A percentile compares a stretch with the other conserved stretches of the same genome.
Evolutionary conservation across 495 filamentous ascomycete genomes (phyloP).

Genomic region (Trypethelium eluteriae): DNA sequence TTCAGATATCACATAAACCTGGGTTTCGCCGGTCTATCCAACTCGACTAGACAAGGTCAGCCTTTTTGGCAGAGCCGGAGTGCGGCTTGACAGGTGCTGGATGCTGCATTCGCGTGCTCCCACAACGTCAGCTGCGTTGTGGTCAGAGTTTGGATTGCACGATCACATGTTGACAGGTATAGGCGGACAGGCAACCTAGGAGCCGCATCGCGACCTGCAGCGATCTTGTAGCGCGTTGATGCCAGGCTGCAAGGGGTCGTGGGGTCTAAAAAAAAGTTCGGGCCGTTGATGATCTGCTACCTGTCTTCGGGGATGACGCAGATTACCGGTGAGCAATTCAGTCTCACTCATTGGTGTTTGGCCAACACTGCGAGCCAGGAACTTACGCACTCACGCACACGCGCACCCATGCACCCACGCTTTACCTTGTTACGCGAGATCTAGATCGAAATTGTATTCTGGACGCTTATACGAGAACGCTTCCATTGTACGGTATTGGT

Average conservation of each 20-base stretch:
- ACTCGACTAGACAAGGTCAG: background rate
- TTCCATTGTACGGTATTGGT: background rate
- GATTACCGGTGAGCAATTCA: background rate
- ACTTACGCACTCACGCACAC: background rate
- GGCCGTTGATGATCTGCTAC: background rate
- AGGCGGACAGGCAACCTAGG: background rate
- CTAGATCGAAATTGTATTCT: background rate
- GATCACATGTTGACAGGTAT: background rate
- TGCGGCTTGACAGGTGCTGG: background rate
- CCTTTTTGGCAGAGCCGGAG: background rate
- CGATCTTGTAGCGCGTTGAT: background rate
- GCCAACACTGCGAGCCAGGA: too few relatives aligned
- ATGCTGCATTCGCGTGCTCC: constrained; percentile 10
- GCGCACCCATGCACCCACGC: background rate
- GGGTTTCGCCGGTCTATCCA: background rate
- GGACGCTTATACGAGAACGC: too few relatives aligned
- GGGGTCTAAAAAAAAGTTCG: background rate
- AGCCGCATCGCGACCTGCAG: background rate
- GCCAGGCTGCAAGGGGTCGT: background rate
- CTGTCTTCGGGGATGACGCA: background rate
- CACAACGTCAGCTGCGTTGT: constrained; percentile 12
- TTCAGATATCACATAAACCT: background rate
- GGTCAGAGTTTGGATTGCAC: constrained; percentile 1
- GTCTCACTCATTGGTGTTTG: background rate
- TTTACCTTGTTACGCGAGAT: background rate